These are phyloP conservation scores for Eimeria maxima DNA, from an alignment of 169 alveolate species.

Conservation along the genomic window DNA sequence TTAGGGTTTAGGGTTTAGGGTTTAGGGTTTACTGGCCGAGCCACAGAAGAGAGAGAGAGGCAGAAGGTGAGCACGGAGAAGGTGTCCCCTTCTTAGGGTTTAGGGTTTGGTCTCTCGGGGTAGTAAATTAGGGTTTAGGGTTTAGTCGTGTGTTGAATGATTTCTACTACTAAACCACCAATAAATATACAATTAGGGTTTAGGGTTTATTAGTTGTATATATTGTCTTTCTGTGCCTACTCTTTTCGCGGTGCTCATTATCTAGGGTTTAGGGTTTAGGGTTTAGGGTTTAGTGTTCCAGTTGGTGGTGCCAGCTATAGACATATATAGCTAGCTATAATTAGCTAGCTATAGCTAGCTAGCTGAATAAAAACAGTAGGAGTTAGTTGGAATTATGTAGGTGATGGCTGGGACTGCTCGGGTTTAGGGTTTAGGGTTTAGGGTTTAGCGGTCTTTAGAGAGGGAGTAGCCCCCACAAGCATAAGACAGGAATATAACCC, in stretches of 20 bases:
- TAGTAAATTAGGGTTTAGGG: conserved; percentile 23
- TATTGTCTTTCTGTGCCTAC: no score
- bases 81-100: no score
- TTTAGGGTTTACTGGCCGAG: no score
- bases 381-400: no score
- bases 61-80: background rate
- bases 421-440: no score
- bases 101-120: no score
- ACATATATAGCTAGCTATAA: background rate
- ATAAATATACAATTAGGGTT: background rate
- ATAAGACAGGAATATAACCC: background rate
- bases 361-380: background rate
- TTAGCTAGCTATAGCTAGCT: background rate
- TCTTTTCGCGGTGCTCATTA: no score
- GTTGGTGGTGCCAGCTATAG: no score
- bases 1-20: no score
- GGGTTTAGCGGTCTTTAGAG: background rate
- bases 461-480: background rate
- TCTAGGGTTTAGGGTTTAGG: background rate
- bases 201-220: background rate
- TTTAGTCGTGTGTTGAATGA: background rate
- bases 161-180: no score
- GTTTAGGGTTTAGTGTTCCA: background rate
- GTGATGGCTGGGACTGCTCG: no score
- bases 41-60: background rate